Evolutionary conservation across 331 rosid genomes (phyloP), one percentile per base, ranked within the genome.

Genomic region (Cydonia oblonga): DNA sequence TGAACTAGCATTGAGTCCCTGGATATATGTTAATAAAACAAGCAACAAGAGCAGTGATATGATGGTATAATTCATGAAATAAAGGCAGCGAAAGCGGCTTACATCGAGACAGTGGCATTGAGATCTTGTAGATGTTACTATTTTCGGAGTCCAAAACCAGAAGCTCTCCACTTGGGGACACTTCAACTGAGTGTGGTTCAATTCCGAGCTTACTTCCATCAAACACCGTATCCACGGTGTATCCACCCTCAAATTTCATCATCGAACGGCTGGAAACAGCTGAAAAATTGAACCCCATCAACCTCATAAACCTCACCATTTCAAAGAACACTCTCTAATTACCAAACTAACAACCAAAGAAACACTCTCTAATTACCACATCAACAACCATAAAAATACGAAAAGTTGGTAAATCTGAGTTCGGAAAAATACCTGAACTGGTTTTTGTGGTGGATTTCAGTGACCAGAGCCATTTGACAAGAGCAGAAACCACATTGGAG

Each of bases 191-290:
- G 86, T 87, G 70, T 67, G 99, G 99, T 72, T 95, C 99, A 75
- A 95, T 91, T 78, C 99, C 96, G 62, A 86, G 82, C 83, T 91
- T 89, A 73, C 89, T 88, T 74, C 99, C 99, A 79, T 95, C 97
- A 2, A 91, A 89, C 76, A 93, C 86, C 58, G 97, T 93, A 79
- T 91, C 98, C 78, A 93, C 97, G 1, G 80, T 83, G 80, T 86
- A 93, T 63, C 89, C 99, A 74, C 92, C 84, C 81, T 95, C 99
- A 44, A 95, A 95, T 86, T 91, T 95, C 89, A 95, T 80, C 99
- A 88, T 84, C 33, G 99, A 88, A 24, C 97, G 96, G 79, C 79
- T 81, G 38, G 82, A 76, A 66, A 78, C 90, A 66, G 82, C 98
- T 88, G 93, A 81, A 25, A 57, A 78, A 61, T 58, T 64, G 65